Evolutionary conservation across 805 yeast genomes (phyloP).

Genomic region (Candida berthetii): DNA sequence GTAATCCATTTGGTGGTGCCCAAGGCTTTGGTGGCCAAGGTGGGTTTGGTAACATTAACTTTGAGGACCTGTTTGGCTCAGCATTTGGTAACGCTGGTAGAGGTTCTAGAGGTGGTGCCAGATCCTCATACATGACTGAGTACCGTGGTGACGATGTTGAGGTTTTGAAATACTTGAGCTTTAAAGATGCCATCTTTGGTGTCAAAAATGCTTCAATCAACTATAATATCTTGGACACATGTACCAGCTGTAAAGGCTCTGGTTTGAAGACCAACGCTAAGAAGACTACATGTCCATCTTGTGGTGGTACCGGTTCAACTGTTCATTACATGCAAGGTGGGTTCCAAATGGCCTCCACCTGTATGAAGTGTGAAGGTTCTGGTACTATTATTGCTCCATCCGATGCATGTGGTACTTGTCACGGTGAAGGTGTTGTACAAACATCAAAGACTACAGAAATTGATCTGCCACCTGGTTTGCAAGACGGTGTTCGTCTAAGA

Average conservation of each 20-base stretch:
- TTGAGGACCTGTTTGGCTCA: conserved; percentile 34
- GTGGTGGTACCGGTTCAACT: conserved; percentile 92
- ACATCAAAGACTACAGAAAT: conserved; percentile 65
- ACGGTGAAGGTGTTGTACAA: conserved; percentile 82
- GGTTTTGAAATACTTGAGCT: conserved; percentile 62
- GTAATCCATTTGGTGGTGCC: conserved; percentile 39
- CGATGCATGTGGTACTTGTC: conserved; percentile 76
- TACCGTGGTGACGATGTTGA: conserved; percentile 88
- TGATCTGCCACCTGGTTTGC: conserved; percentile 84
- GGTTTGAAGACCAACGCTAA: conserved; percentile 77
- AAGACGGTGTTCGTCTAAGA: conserved; percentile 80
- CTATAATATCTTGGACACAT: conserved; percentile 69
- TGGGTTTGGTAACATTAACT: conserved; percentile 32
- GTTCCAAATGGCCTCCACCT: conserved; percentile 94
- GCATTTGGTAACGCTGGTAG: conserved; percentile 38
- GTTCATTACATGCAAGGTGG: conserved; percentile 87
- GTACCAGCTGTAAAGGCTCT: conserved; percentile 75
- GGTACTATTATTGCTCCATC: conserved; percentile 69
- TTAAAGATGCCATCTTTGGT: conserved; percentile 88
- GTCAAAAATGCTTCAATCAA: conserved; percentile 53
- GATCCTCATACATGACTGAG: conserved; percentile 56
- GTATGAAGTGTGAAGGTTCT: conserved; percentile 80
- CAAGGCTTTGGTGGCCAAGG: conserved; percentile 39
- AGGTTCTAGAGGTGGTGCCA: conserved; percentile 25
- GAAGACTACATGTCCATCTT: conserved; percentile 73